Evolutionary conservation across 1,284 basidiomycete genomes (phyloP).

Genomic region (Boletus sp.): DNA sequence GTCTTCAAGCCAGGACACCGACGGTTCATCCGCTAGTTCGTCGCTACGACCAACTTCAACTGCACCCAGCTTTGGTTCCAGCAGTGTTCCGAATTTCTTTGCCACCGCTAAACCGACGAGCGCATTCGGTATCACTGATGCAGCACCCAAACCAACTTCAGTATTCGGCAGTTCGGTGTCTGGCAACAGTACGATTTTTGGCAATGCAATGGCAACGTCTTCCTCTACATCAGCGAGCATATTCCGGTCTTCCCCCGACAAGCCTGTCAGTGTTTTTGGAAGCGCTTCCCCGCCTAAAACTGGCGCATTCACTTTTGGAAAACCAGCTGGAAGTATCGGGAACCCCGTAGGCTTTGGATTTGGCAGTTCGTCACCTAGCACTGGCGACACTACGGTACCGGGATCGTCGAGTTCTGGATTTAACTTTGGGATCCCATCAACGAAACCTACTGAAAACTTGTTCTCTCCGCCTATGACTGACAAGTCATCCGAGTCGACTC

Average conservation of each 20-base stretch:
- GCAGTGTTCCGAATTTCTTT: slow-evolving; percentile 25
- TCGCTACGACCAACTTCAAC: slow-evolving; percentile 12
- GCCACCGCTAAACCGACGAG: slow-evolving; percentile 16
- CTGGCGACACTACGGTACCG: slow-evolving; percentile 21
- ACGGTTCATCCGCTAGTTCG: slow-evolving; percentile 4
- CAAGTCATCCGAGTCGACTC: slow-evolving; percentile 31
- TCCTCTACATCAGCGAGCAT: slow-evolving; percentile 15
- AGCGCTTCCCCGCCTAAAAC: slow-evolving; percentile 28
- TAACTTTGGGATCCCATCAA: slow-evolving; percentile 29
- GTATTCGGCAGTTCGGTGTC: slow-evolving; percentile 29
- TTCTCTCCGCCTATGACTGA: slow-evolving; percentile 32
- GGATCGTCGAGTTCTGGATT: slow-evolving; percentile 20
- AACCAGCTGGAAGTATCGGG: slow-evolving; percentile 46
- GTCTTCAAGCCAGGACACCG: slow-evolving; percentile 10
- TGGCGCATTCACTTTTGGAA: slow-evolving; percentile 28
- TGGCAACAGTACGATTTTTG: slow-evolving; percentile 21
- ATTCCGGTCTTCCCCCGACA: slow-evolving; percentile 27
- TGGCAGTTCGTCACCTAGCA: slow-evolving; percentile 40
- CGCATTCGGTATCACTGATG: slow-evolving; percentile 20
- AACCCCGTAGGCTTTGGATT: slow-evolving; percentile 58
- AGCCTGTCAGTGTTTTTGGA: slow-evolving; percentile 31
- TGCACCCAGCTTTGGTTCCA: slow-evolving; percentile 18
- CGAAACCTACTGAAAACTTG: slow-evolving; percentile 24
- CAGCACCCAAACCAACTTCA: slow-evolving; percentile 21
- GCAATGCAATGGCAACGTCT: slow-evolving; percentile 12